Percentiles rank a stretch among this genome's conserved stretches.
These are phyloP conservation scores for Entonaema liquescens DNA, from an alignment of 495 filamentous ascomycete species.

Conservation along the genomic window DNA sequence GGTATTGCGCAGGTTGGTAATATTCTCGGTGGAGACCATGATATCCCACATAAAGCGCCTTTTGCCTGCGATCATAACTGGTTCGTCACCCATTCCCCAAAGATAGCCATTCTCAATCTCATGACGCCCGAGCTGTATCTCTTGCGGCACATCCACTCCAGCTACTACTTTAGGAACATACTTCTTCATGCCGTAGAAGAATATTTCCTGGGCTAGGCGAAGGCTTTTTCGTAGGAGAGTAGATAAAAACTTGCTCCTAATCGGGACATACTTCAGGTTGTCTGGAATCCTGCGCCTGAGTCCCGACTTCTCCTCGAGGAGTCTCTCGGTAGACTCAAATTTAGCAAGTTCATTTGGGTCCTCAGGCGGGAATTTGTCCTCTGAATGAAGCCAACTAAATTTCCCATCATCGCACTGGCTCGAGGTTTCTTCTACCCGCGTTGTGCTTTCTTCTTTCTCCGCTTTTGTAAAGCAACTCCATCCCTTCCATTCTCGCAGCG, in stretches of 20 bases:
- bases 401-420: no score
- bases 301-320: neutral
- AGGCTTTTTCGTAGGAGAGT: neutral
- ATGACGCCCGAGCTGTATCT: neutral
- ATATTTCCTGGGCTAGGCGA: conserved; percentile 11
- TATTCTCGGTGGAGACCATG: no score
- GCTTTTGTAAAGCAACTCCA: no score
- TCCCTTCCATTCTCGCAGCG: no score
- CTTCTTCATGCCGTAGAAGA: neutral
- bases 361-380: neutral
- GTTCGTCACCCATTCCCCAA: no score
- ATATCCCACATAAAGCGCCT: neutral
- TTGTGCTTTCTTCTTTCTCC: no score
- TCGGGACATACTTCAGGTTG: neutral
- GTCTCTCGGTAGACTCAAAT: neutral
- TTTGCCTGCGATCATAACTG: no score
- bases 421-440: no score
- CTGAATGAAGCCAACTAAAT: no score
- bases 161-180: no score
- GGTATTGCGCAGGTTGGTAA: neutral
- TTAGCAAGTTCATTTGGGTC: neutral
- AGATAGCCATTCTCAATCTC: no score
- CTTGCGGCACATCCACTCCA: no score
- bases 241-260: neutral
- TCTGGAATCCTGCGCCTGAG: neutral